Evolutionary conservation across 768 basidiomycete genomes (phyloP), one percentile per base, ranked within the genome.

Genomic region (Strobilomyces confusus): DNA sequence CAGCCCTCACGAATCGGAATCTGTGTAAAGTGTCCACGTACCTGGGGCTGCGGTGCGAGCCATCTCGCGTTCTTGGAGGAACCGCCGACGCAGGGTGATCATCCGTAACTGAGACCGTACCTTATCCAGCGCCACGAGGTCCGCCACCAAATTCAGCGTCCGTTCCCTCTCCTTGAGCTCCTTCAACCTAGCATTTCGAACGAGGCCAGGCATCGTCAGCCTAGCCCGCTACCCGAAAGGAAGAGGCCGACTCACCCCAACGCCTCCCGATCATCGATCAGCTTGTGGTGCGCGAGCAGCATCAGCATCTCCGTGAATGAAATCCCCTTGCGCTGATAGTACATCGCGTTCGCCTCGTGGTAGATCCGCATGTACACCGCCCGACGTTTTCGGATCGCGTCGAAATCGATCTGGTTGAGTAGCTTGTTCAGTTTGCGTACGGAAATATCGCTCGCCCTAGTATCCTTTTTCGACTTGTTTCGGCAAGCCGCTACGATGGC

Each of bases 221-320:
- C 11, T 6, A 22, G 8, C 15, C 29, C 20, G 4, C 13, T 40
- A 14, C 12, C 37, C 7, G n/a, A 20, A 26, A 34, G 3, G 32
- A 15, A 12, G 5, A 12, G 12, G 20, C 4, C 15, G 12, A 54
- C 45, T 66, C 68, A 95, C 95, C 84, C 80, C 23, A 98, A 73
- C 14, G 95, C 95, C 29, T 92, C 89, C 25, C 81, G 82, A 70
- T 97, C 93, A 46, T 91, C 80, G 57, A 98, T 92, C 48, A 98
- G 73, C 68, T 91, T 94, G 73, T 98, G 86, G 66, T 97, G 95
- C 1, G 91, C 87, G 37, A 98, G 73, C 42, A 98, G 72, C 32
- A 89, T 66, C 3, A 98, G 78, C 90, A 95, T 95, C 42, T 84
- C 81, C 1, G 85, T 90, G 75, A 98, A 98, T 22, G 91, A 89